Evolutionary conservation across 1,284 basidiomycete species (phyloP), one percentile per base, ranked within the genome.

Genomic region (Sanghuangporus sanghuang): DNA sequence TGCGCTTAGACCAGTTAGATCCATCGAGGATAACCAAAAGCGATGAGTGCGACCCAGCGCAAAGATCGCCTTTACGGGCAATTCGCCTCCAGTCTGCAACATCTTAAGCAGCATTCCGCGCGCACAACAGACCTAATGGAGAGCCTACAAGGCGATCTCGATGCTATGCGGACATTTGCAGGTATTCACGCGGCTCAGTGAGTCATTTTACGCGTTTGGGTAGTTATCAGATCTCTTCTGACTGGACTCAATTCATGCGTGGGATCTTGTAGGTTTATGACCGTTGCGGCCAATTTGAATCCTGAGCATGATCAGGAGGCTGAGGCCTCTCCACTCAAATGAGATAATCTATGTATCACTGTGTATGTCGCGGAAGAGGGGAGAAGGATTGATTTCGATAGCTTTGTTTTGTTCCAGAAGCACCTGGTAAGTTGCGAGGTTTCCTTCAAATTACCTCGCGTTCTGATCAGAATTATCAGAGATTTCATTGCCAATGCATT

Each of bases 11-110:
- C 7, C 27, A 3, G 27, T 32, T 32, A 32, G 5, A 32, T 32
- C 27, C 27, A 32, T 2, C 27, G 27, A 32, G 27, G 27, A 18
- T 16, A 16, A 12, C 3, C n/a, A n/a, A 32, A n/a, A 9, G 6
- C 32, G 21, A 83, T 81, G 9, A 85, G 80, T 69, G 87, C 88
- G 3, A 86, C 85, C 0, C 86, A 87, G 67, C 82, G 87, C 38
- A 90, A 90, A 72, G 88, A 90, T 69, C 76, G 86, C 55, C 82
- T 89, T 8, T 90, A 90, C 68, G 78, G 80, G 27, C 88, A 90
- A 70, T 80, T 91, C 4, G 81, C 86, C 2, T 76, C 80, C 62
- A 86, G 81, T 62, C 72, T 91, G 9, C 81, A 79, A 23, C 76
- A 85, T 55, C 84, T 90, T 73, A 82, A 85, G 55, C 76, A 84